Conservation (phyloP, 2,329 filamentous ascomycete species). For the Tympanopsis confertula region DNA sequence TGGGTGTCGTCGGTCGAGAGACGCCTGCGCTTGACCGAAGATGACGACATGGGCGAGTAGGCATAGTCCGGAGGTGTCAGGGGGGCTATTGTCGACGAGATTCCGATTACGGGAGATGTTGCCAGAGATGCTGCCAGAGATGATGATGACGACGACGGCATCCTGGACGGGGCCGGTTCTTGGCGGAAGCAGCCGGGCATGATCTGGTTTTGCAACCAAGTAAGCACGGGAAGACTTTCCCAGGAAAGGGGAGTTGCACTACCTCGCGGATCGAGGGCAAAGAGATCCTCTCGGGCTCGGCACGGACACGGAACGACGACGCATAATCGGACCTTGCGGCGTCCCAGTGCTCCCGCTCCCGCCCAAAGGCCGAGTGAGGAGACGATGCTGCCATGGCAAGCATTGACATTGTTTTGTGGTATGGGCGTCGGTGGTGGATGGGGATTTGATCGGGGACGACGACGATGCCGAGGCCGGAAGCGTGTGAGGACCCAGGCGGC, state of each 20-base stretch:
- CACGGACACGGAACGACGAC: constrained; percentile 12
- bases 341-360: constrained; percentile 25
- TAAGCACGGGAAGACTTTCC: not conserved
- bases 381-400: constrained; percentile 32
- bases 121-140: constrained; percentile 16
- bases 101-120: constrained; percentile 2
- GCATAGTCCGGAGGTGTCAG: constrained; percentile 32
- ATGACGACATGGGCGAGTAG: constrained; percentile 27
- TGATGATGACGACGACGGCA: constrained; percentile 19
- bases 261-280: constrained; percentile 43
- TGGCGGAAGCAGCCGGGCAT: constrained; percentile 16
- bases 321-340: constrained; percentile 19
- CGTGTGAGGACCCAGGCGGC: too few relatives aligned
- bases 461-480: too few relatives aligned
- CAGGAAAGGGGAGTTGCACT: constrained; percentile 5
- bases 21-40: constrained; percentile 33
- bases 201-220: constrained; percentile 34
- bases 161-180: constrained; percentile 17
- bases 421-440: too few relatives aligned
- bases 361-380: constrained; percentile 25
- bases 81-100: not conserved
- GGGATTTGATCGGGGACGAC: too few relatives aligned
- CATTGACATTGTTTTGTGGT: constrained; percentile 32
- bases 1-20: constrained; percentile 27
- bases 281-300: constrained; percentile 26